A percentile compares a stretch with the other conserved stretches of the same genome.
Conservation (phyloP, 2,329 filamentous ascomycete genomes). For the Curvularia lunata region DNA sequence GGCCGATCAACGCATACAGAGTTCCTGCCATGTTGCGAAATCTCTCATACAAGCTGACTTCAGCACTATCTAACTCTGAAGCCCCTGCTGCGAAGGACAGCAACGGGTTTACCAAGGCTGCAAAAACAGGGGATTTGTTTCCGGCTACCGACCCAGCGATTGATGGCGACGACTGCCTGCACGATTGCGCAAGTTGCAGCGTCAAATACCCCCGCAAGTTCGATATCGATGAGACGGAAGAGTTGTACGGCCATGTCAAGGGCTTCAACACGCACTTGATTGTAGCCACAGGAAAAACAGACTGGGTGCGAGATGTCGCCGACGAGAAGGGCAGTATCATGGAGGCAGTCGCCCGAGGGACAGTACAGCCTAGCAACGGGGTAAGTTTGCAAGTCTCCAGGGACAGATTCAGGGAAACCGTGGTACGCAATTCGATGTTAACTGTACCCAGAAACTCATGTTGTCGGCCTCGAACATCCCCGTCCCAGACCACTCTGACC, state of each 20-base stretch:
- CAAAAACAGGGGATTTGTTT: slow-evolving; percentile 67
- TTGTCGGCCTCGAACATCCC: slow-evolving; percentile 92
- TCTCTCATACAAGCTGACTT: slow-evolving; percentile 47
- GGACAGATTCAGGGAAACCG: not conserved
- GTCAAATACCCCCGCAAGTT: slow-evolving; percentile 78
- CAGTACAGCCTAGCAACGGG: slow-evolving; percentile 68
- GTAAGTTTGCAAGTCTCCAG: slow-evolving; percentile 55
- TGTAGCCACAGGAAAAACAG: slow-evolving; percentile 92
- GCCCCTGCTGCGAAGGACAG: slow-evolving; percentile 39
- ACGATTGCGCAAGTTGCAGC: slow-evolving; percentile 83
- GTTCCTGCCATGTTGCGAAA: slow-evolving; percentile 48
- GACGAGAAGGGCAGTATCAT: slow-evolving; percentile 76
- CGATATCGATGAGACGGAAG: slow-evolving; percentile 74
- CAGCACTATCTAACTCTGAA: slow-evolving; percentile 39
- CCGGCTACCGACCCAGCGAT: slow-evolving; percentile 72
- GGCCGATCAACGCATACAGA: slow-evolving; percentile 42
- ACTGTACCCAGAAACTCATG: slow-evolving; percentile 71
- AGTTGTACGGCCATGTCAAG: slow-evolving; percentile 83
- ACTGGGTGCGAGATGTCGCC: slow-evolving; percentile 86
- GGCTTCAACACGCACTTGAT: slow-evolving; percentile 89
- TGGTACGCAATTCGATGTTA: not conserved
- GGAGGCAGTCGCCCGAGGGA: slow-evolving; percentile 59
- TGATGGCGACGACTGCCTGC: slow-evolving; percentile 88
- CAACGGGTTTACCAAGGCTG: slow-evolving; percentile 57
- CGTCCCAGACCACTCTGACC: slow-evolving; percentile 70